Evolutionary conservation across 129 eudicot species (phyloP), one percentile per base, ranked within the genome.

Genomic region (Helianthus annuus): DNA sequence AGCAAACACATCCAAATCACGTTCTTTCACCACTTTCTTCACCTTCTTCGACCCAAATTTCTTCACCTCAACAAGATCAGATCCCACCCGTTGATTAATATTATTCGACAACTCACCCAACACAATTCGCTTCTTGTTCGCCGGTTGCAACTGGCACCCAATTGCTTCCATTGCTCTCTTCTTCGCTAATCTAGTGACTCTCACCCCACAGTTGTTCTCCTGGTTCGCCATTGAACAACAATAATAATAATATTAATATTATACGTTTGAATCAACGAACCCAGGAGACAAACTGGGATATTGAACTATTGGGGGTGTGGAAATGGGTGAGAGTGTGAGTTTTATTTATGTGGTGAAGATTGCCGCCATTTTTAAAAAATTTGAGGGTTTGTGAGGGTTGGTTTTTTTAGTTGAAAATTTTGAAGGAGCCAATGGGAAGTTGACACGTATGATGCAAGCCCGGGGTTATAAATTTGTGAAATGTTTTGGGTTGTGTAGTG

Each of bases 41-140:
- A 64, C 61, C 40, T 66, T 79, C 34, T 81, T 79, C 10, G 78
- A 12, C 42, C 27, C 66, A 14, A 52, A 57, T 66, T 72, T 79
- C 16, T 48, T 67, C 67, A 64, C 70, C 69, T 52, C 38, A 65
- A 19, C 55, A 54, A 22, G 3, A 15, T 39, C 71, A 44, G 65
- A 64, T 49, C 44, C 71, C 44, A 49, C 11, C 15, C 52, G 17
- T 10, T 17, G 73, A 48, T 66, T 5, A 40, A 55, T 11, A 24
- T 78, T 36, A 49, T 85, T 80, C 52, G 88, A 75, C 17, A 93
- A 17, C 75, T 93, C 95, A n/a, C 90, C 92, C 70, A 93, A 66
- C 39, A 82, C 98, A 1, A 82, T 90, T 69, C 96, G 75, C 73
- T 78, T 89, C 84, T 85, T 89, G 80, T 63, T 81, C n/a, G 82